Percentiles rank a stretch among this genome's conserved stretches.
Evolutionary conservation across 768 basidiomycete species (phyloP).

Genomic region (Leccinum boreale): DNA sequence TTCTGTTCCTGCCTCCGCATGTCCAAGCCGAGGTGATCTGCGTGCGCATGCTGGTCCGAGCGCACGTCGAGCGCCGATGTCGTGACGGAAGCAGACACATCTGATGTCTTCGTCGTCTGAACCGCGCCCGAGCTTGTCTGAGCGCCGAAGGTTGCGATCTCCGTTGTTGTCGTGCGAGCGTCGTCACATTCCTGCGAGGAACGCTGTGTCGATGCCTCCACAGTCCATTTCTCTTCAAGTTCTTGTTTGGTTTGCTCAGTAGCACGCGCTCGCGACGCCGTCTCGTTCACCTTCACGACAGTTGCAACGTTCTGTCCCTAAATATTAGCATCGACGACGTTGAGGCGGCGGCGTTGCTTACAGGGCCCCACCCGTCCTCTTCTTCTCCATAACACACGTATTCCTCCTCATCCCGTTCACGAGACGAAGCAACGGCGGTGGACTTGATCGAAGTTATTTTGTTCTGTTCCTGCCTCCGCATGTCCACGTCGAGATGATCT

Average conservation of each 20-base stretch:
- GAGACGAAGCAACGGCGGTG: not conserved
- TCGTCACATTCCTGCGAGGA: not conserved
- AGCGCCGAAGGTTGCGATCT: not conserved
- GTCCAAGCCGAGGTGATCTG: not conserved
- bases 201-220: not conserved
- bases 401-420: not conserved
- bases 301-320: not conserved
- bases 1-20: not conserved
- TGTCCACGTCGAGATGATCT: not conserved
- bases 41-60: not conserved
- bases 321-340: not conserved
- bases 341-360: not conserved
- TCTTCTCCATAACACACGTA: not conserved
- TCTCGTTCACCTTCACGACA: not conserved
- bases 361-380: not conserved
- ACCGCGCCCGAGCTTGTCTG: not conserved
- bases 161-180: not conserved
- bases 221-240: not conserved
- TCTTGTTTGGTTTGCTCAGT: not conserved
- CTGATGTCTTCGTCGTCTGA: not conserved
- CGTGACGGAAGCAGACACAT: not conserved
- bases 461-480: not conserved
- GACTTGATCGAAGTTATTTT: not conserved
- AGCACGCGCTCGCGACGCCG: not conserved
- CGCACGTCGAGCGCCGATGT: not conserved